phyloP scores from a whole-genome alignment of 768 basidiomycete genomes.

The Xerocomus brunneocitrinus region DNA sequence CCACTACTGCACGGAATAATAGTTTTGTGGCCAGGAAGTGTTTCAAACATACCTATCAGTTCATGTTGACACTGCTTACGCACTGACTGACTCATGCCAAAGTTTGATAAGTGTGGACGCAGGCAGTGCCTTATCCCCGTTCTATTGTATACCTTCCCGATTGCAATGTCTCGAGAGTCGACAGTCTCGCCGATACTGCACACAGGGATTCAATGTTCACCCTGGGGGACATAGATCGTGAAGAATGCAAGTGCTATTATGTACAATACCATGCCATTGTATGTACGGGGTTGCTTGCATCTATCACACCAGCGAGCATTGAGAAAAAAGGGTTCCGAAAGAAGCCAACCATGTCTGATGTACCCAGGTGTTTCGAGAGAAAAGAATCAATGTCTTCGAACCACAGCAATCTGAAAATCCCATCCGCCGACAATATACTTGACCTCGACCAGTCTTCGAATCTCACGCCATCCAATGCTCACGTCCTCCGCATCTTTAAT shows the following conservation, averaged over 20 bases:
- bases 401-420: slow-evolving; percentile 85
- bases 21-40: too few species aligned
- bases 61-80: too few species aligned
- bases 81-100: too few species aligned
- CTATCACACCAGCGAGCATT: not conserved
- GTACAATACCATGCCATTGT: not conserved
- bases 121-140: not conserved
- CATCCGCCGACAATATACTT: slow-evolving; percentile 79
- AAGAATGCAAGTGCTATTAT: not conserved
- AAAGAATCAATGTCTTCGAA: slow-evolving; percentile 54
- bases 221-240: not conserved
- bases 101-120: too few species aligned
- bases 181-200: too few species aligned
- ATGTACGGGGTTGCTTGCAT: not conserved
- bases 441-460: slow-evolving; percentile 74
- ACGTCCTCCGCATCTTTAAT: slow-evolving; percentile 48
- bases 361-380: not conserved
- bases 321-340: not conserved
- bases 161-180: too few species aligned
- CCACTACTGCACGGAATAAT: too few species aligned
- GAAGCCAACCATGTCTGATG: not conserved
- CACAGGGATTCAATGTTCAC: too few species aligned
- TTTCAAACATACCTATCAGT: too few species aligned
- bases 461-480: slow-evolving; percentile 74
- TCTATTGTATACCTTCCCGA: too few species aligned